Evolutionary conservation across 2,329 filamentous ascomycete species (phyloP), one percentile per base, ranked within the genome.

Genomic region (Mariannaea sp.): DNA sequence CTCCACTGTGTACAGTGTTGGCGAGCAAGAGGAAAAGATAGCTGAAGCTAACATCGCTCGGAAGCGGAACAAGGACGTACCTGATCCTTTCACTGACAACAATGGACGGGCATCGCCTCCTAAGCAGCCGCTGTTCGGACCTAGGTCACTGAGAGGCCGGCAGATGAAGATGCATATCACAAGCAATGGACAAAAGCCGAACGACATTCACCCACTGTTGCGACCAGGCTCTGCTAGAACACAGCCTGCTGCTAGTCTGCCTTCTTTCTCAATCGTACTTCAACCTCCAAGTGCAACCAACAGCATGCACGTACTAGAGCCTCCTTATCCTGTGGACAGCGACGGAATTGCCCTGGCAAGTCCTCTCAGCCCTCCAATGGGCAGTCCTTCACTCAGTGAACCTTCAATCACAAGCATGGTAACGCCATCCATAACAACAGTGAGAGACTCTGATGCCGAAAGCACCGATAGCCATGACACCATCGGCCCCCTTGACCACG

Each of bases 1-100:
- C 5, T 84, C 81, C 4, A 84, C 81, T 0, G 65, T 84, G 5
- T 82, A 83, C 57, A 83, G 80, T 53, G 78, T 77, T 41, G 79
- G 80, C 24, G 80, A 82, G 47, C 69, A 72, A 1, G 73, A 77
- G 7, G 73, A 76, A 6, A 68, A 68, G 14, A 53, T 46, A 7
- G 38, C 20, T 2, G 58, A 65, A 3, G 45, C 57, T 13, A 39
- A 16, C 1, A 16, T 7, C 10, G 7, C 47, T 8, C 16, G n/a
- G 3, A 41, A 24, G 8, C n/a, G n/a, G 5, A 17, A 10, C 8
- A 53, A 24, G 33, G 58, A 30, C 13, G 22, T 46, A 2, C 52
- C 64, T 17, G 72, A 74, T 24, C 71, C 72, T 0, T 74, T 74
- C 40, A 60, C 71, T 1, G 70, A 70, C 42, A 49, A 29, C 5